phyloP scores from a whole-genome alignment of 2,329 filamentous ascomycete genomes.

The Exserohilum turcica region DNA sequence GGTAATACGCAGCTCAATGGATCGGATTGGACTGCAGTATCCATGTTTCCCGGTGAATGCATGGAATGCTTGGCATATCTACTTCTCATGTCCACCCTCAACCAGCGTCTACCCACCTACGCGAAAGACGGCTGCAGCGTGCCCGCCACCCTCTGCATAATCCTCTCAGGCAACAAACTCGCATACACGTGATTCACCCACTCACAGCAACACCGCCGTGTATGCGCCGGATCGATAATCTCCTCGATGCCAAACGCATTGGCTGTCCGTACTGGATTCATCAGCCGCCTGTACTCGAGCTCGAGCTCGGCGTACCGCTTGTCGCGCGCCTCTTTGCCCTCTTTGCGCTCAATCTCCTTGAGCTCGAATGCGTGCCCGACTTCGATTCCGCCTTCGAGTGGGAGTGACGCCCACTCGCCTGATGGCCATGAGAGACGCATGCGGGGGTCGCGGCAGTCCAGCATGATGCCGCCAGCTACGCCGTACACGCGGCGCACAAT shows the following conservation, averaged over 20 bases:
- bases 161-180: conserved; percentile 56
- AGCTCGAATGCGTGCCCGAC: conserved; percentile 66
- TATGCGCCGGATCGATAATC: conserved; percentile 67
- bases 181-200: conserved; percentile 64
- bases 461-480: conserved; percentile 68
- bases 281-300: conserved; percentile 64
- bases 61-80: not conserved
- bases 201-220: conserved; percentile 59
- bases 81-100: not conserved
- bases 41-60: too few relatives aligned
- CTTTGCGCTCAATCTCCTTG: conserved; percentile 58
- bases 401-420: conserved; percentile 66
- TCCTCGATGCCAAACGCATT: conserved; percentile 69
- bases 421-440: conserved; percentile 68
- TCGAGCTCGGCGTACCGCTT: conserved; percentile 62
- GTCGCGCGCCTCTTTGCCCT: conserved; percentile 55
- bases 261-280: conserved; percentile 68
- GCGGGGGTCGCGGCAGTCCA: conserved; percentile 65
- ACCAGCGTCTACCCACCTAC: conserved; percentile 1
- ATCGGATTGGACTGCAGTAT: not conserved
- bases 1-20: not conserved
- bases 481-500: conserved; percentile 66
- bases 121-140: conserved; percentile 45
- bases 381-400: conserved; percentile 68
- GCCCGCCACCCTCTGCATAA: conserved; percentile 51